Conservation (phyloP, 345 rosid genomes). For the Lagerstroemia speciosa region DNA sequence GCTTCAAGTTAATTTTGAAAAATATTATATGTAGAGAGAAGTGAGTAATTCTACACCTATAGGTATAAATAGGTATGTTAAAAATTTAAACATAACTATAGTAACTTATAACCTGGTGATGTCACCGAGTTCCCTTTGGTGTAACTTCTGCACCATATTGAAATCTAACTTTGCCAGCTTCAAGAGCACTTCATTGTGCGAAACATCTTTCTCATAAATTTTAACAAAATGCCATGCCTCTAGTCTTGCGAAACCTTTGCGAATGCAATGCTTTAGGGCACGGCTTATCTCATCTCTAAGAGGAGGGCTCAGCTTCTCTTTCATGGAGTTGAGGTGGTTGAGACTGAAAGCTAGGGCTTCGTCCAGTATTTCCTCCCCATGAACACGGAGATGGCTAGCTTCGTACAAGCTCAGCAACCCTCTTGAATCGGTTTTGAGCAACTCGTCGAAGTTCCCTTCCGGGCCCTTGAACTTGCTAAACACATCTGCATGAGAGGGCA, state of each 20-base stretch:
- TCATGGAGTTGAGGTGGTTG: not conserved
- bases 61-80: too few relatives aligned
- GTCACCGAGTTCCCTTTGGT: constrained; percentile 9
- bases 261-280: constrained; percentile 11
- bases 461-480: constrained; percentile 14
- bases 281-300: not conserved
- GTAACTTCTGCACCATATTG: constrained; percentile 12
- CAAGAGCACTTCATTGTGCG: not conserved
- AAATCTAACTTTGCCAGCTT: constrained; percentile 16
- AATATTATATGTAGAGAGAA: too few relatives aligned
- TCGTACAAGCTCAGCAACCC: constrained; percentile 20
- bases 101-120: too few relatives aligned
- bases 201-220: constrained; percentile 1
- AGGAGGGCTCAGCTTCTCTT: not conserved
- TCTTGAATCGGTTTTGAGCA: constrained; percentile 6
- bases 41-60: too few relatives aligned
- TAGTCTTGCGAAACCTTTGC: constrained; percentile 9
- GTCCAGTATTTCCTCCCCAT: constrained; percentile 15
- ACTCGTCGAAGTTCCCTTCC: constrained; percentile 10
- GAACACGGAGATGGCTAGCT: constrained; percentile 16
- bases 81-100: too few relatives aligned
- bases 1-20: too few relatives aligned
- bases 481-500: constrained; percentile 1
- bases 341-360: constrained; percentile 12
- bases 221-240: constrained; percentile 3